phyloP scores from a whole-genome alignment of 2,329 filamentous ascomycete genomes.

The Byssochlamys sp. region DNA sequence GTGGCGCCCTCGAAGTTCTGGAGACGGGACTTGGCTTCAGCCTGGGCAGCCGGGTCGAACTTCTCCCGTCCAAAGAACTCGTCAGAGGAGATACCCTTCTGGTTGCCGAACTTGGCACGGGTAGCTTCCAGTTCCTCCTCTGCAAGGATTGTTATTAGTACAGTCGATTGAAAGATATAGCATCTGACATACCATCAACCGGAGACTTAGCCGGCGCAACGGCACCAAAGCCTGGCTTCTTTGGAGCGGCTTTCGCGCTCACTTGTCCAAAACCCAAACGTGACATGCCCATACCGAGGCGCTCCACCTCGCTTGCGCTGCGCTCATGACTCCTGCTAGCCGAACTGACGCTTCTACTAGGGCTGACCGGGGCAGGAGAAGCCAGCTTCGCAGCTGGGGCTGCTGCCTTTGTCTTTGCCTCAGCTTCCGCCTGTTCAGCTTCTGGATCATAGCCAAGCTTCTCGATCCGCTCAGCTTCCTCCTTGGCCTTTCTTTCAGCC shows the following conservation, averaged over 20 bases:
- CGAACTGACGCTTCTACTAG: conserved; percentile 55
- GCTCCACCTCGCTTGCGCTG: conserved; percentile 68
- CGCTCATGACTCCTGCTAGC: conserved; percentile 43
- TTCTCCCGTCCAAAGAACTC: conserved; percentile 92
- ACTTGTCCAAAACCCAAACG: conserved; percentile 83
- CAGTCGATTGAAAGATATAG: background rate
- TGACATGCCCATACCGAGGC: conserved; percentile 78
- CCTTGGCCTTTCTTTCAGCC: conserved; percentile 91
- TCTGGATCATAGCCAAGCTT: conserved; percentile 93
- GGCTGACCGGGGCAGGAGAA: conserved; percentile 67
- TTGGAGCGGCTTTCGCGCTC: conserved; percentile 56
- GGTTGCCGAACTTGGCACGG: conserved; percentile 74
- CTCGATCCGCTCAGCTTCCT: conserved; percentile 90
- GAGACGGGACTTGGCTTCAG: conserved; percentile 77
- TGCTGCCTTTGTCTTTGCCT: conserved; percentile 26
- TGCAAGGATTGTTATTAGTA: conserved; percentile 14
- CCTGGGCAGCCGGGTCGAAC: conserved; percentile 69
- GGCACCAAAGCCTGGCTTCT: conserved; percentile 80
- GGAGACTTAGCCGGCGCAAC: conserved; percentile 64
- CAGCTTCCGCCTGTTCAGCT: conserved; percentile 55
- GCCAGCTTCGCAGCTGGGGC: conserved; percentile 53
- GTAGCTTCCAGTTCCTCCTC: conserved; percentile 74
- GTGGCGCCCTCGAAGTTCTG: conserved; percentile 88
- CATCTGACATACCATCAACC: conserved; percentile 50
- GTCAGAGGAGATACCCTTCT: conserved; percentile 95